Conservation (phyloP, 129 eudicot species). For the Flaveria robusta region DNA sequence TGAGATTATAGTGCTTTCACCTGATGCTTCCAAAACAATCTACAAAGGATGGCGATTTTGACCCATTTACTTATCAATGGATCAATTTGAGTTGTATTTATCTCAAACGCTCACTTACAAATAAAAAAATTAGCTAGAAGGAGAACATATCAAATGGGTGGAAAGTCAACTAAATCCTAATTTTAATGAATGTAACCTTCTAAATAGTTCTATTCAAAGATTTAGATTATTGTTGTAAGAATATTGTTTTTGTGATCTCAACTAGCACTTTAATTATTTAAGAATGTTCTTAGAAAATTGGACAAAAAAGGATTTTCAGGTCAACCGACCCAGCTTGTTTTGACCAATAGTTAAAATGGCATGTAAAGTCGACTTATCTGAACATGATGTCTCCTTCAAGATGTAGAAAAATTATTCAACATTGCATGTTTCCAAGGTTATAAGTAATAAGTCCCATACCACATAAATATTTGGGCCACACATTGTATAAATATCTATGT, state of each 20-base stretch:
- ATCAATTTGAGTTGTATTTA: neutral
- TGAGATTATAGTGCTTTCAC: neutral
- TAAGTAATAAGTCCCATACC: neutral
- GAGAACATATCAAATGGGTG: neutral
- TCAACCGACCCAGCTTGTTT: constrained; percentile 1
- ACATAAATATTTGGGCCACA: neutral
- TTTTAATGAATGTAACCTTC: neutral
- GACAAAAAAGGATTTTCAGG: neutral
- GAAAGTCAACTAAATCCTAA: neutral
- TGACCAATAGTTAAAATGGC: neutral
- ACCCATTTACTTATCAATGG: neutral
- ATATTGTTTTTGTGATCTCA: neutral
- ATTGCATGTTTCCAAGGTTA: constrained; percentile 17
- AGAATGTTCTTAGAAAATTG: neutral
- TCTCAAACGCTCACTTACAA: neutral
- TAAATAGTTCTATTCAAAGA: neutral
- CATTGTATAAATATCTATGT: neutral
- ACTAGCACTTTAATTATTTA: neutral
- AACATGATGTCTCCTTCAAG: neutral
- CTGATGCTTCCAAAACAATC: neutral
- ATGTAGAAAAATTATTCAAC: neutral
- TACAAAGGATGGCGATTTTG: neutral
- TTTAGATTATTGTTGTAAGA: neutral
- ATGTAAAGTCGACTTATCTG: neutral
- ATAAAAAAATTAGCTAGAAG: neutral